Evolutionary conservation across 768 basidiomycete species (phyloP), one percentile per base, ranked within the genome.

Genomic region (Vararia minispora): DNA sequence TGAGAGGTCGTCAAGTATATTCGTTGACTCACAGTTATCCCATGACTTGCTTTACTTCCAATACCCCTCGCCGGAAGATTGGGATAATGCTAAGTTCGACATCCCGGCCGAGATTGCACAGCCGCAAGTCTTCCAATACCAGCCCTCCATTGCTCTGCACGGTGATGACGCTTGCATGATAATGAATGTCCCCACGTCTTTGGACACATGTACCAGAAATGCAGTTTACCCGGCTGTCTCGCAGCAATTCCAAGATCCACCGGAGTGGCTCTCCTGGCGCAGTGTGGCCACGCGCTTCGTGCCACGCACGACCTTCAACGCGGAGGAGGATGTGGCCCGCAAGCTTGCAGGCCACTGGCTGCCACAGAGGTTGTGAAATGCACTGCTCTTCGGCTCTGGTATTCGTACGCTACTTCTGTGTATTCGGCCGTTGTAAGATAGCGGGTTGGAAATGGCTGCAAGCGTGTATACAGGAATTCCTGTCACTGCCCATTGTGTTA

Each of bases 281-380:
- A 22, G 8, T 25, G 16, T 6, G 33, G 30, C 13, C 35, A 33
- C 21, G 30, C 40, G 38, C 37, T 40, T n/a, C n/a, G n/a, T n/a
- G n/a, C n/a, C n/a, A n/a, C n/a, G n/a, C 10, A 58, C 57, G 26
- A 44, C 72, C 17, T 57, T 62, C 13, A 55, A 54, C n/a, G 71
- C 63, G 5, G 83, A 85, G 55, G 63, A 61, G 34, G 76, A 79
- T 52, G 80, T 85, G 6, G 79, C 66, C 10, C 69, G 58, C 39
- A 54, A 48, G 33, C 52, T 85, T 44, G 68, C 59, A 36, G 66
- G 63, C 20, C 80, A 86, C 51, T 86, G 83, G 83, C 59, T 65
- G 18, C 82, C 77, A 0, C 71, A 77, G 39, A 69, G 61, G 42
- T 58, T 73, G 28, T 81, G 58, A 54, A 52, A 41, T 37, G 28